These are phyloP conservation scores for Boletellus ananiceps DNA, from an alignment of 768 basidiomycete genomes.

Conservation along the genomic window DNA sequence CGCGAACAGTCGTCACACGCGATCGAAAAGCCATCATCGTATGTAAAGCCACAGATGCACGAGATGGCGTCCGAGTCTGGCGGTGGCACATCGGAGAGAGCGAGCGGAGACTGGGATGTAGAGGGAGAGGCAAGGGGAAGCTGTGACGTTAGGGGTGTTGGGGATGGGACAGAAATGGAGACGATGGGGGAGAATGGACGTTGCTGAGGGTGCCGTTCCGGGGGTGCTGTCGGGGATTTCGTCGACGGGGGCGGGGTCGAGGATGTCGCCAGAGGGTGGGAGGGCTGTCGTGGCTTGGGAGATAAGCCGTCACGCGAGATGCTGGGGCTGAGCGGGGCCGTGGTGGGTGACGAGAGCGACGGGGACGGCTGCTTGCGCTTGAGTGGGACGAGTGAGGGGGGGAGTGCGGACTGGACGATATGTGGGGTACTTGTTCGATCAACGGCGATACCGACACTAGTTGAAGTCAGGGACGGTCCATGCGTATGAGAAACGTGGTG, in stretches of 20 bases:
- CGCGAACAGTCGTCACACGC: constrained; percentile 78
- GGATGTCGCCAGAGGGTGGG: constrained; percentile 18
- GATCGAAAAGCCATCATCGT: constrained; percentile 83
- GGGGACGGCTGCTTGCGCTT: constrained; percentile 38
- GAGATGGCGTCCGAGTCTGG: constrained; percentile 46
- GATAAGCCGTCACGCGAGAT: constrained; percentile 7
- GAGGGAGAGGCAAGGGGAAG: constrained; percentile 18
- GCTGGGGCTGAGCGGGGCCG: constrained; percentile 8
- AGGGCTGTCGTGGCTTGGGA: constrained; percentile 12
- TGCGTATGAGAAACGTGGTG: constrained; percentile 24
- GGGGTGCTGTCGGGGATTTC: constrained; percentile 13
- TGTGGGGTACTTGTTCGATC: constrained; percentile 19
- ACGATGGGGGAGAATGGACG: constrained; percentile 18
- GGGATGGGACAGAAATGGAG: constrained; percentile 11
- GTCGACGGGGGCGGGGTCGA: constrained; percentile 13
- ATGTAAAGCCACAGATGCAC: constrained; percentile 70
- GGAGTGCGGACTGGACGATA: constrained; percentile 20
- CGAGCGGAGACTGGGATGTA: constrained; percentile 17
- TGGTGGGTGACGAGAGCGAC: constrained; percentile 9
- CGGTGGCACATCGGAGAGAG: constrained; percentile 18
- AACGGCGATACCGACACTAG: constrained; percentile 21
- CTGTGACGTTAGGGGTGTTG: constrained; percentile 11
- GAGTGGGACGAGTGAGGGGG: constrained; percentile 34
- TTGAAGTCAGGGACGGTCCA: constrained; percentile 27
- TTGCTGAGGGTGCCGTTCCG: constrained; percentile 12